phyloP scores from a whole-genome alignment of 2,329 filamentous ascomycete genomes.

The Trichoderma endophyticum region DNA sequence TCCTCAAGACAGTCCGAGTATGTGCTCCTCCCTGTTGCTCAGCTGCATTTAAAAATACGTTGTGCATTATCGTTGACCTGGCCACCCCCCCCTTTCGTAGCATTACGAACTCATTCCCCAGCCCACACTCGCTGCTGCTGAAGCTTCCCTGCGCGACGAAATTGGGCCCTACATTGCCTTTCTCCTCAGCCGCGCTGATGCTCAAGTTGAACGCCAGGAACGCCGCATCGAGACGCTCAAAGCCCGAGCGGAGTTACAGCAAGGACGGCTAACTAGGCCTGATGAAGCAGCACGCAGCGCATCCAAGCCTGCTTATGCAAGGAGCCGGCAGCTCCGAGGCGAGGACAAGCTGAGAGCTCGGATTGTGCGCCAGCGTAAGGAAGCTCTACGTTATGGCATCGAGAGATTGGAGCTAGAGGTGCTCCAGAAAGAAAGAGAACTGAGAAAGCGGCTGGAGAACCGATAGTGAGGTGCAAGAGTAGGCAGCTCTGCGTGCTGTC shows the following conservation, averaged over 20 bases:
- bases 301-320: not conserved
- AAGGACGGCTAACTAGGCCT: constrained; percentile 55
- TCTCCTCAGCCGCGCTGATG: constrained; percentile 77
- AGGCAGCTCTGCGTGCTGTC: not conserved
- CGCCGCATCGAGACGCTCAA: constrained; percentile 80
- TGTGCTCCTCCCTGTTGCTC: constrained; percentile 24
- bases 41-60: not conserved
- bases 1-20: constrained; percentile 58
- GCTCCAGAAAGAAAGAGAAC: constrained; percentile 66
- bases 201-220: constrained; percentile 77
- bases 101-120: constrained; percentile 93
- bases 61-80: constrained; percentile 1
- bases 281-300: constrained; percentile 17
- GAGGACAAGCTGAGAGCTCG: constrained; percentile 51
- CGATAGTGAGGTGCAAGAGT: constrained; percentile 22
- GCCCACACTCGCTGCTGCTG: constrained; percentile 74
- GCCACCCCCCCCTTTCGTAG: constrained; percentile 40
- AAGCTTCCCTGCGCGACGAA: constrained; percentile 80
- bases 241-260: constrained; percentile 77
- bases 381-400: constrained; percentile 81
- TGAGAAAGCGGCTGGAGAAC: constrained; percentile 49
- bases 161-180: constrained; percentile 82
- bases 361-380: constrained; percentile 75
- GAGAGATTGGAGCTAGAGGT: constrained; percentile 83
- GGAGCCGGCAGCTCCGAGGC: constrained; percentile 45